Percentiles rank a stretch among this genome's conserved stretches.
Evolutionary conservation across 495 filamentous ascomycete genomes (phyloP).

Genomic region (Hyaloscypha finlandica): DNA sequence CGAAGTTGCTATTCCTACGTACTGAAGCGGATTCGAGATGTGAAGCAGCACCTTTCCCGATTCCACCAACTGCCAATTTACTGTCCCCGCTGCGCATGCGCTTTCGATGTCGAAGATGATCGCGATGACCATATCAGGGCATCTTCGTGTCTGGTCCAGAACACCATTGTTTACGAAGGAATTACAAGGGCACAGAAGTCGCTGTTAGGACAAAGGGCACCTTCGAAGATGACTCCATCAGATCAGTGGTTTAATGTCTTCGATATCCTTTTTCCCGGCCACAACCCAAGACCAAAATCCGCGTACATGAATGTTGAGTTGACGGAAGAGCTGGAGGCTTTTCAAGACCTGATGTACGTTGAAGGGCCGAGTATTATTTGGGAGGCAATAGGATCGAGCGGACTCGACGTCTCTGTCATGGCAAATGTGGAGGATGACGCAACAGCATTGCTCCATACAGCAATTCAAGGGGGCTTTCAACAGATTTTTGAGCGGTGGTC

Average conservation of each 20-base stretch:
- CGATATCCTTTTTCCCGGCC: constrained; percentile 6
- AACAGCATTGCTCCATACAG: neutral
- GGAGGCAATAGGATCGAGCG: constrained; percentile 1
- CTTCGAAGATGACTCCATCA: neutral
- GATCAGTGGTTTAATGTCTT: constrained; percentile 11
- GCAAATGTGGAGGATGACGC: constrained; percentile 3
- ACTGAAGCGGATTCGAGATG: constrained; percentile 5
- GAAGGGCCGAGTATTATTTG: constrained; percentile 1
- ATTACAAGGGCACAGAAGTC: constrained; percentile 7
- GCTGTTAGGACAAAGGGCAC: neutral
- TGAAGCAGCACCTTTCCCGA: constrained; percentile 8
- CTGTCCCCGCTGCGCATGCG: constrained; percentile 1
- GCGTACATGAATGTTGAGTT: neutral
- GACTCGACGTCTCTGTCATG: neutral
- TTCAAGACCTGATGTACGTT: constrained; percentile 7
- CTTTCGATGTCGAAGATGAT: neutral
- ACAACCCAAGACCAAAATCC: constrained; percentile 1
- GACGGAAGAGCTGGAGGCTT: constrained; percentile 1
- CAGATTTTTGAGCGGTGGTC: neutral
- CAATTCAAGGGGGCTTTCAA: constrained; percentile 5
- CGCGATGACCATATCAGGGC: constrained; percentile 9
- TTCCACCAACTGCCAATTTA: constrained; percentile 11
- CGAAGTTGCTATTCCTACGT: constrained; percentile 6
- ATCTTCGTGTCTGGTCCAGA: neutral
- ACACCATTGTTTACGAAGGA: constrained; percentile 1